Percentiles rank a stretch among this genome's conserved stretches.
These are phyloP conservation scores for Pelargonium australe DNA, from an alignment of 441 rosid genomes.

Conservation along the genomic window DNA sequence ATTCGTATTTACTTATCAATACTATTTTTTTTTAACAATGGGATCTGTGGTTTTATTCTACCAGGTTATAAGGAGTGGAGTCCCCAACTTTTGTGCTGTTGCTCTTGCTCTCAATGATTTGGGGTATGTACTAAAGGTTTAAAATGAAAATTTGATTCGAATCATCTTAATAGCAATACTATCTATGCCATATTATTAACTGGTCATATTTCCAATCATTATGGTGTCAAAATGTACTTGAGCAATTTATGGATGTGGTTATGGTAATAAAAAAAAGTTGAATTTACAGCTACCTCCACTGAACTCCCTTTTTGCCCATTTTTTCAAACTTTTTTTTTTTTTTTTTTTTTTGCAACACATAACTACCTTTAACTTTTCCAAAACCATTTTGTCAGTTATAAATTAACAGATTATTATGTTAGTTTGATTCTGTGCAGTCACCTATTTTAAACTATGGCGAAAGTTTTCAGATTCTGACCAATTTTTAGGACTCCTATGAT, in stretches of 20 bases:
- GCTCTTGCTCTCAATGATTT: slow-evolving; percentile 66
- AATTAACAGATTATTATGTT: too few species aligned
- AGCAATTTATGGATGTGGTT: neutral
- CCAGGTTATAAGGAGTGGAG: slow-evolving; percentile 83
- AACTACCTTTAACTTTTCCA: too few species aligned
- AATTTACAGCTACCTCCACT: too few species aligned
- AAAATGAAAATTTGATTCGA: neutral
- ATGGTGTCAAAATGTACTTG: neutral
- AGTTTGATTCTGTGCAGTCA: too few species aligned
- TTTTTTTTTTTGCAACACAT: too few species aligned
- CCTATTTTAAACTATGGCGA: too few species aligned
- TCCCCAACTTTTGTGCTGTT: slow-evolving; percentile 87
- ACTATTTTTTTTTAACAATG: neutral
- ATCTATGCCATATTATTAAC: neutral
- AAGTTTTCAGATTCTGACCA: too few species aligned
- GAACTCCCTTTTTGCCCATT: too few species aligned
- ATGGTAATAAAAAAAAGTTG: neutral
- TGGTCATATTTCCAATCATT: neutral
- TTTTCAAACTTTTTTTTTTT: too few species aligned
- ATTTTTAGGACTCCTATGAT: too few species aligned
- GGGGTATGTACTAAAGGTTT: slow-evolving; percentile 43
- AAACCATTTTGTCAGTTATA: too few species aligned
- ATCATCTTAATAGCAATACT: neutral
- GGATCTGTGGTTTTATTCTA: slow-evolving; percentile 6
- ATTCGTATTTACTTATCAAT: too few species aligned